A percentile compares a stretch with the other conserved stretches of the same genome.
phyloP scores from a whole-genome alignment of 2,329 filamentous ascomycete genomes.

The Penicillium crustosum region DNA sequence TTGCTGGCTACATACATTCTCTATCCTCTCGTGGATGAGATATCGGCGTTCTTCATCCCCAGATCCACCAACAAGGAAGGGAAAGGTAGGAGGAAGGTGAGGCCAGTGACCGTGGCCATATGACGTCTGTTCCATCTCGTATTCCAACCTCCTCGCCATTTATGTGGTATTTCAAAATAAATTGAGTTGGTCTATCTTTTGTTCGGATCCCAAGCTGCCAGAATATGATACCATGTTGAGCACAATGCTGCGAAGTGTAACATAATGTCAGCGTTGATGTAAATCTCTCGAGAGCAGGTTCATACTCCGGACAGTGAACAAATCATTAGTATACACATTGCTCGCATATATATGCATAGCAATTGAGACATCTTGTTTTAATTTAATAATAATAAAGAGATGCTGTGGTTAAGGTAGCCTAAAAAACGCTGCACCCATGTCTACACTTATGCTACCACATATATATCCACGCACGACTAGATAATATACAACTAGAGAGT shows the following conservation, averaged over 20 bases:
- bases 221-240: background rate
- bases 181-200: background rate
- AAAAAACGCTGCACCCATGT: too few relatives aligned
- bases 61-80: background rate
- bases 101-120: background rate
- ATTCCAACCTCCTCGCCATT: background rate
- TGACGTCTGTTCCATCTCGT: background rate
- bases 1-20: too few relatives aligned
- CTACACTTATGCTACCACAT: too few relatives aligned
- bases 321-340: background rate
- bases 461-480: background rate
- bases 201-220: background rate
- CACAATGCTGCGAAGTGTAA: background rate
- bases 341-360: background rate
- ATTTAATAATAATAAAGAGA: too few relatives aligned
- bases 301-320: background rate
- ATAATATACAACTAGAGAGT: background rate
- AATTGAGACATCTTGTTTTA: background rate
- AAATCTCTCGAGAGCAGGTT: background rate
- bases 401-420: too few relatives aligned
- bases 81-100: background rate
- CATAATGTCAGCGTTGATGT: background rate
- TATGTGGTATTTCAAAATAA: background rate
- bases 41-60: background rate
- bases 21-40: background rate